Evolutionary conservation across 2,329 filamentous ascomycete genomes (phyloP).

Genomic region (Venturia pyrina): DNA sequence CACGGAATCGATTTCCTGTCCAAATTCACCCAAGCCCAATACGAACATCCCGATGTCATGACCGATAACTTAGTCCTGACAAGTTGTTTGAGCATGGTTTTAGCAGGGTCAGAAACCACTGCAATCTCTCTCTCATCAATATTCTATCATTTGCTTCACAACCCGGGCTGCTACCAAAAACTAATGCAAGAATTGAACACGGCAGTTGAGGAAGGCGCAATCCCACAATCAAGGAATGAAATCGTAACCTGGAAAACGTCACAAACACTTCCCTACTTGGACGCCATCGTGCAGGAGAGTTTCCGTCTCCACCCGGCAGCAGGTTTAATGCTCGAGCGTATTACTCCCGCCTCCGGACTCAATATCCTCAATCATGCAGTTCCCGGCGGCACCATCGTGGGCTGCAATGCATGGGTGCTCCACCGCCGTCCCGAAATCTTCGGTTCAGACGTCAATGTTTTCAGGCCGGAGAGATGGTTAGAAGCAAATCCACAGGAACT

Average conservation of each 20-base stretch:
- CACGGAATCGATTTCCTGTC: constrained; percentile 52
- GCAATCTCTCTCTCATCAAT: constrained; percentile 60
- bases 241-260: constrained; percentile 60
- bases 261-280: constrained; percentile 63
- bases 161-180: constrained; percentile 44
- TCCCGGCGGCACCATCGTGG: constrained; percentile 62
- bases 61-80: constrained; percentile 58
- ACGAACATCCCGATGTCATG: constrained; percentile 62
- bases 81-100: constrained; percentile 60
- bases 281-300: constrained; percentile 68
- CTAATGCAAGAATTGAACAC: constrained; percentile 54
- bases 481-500: constrained; percentile 45
- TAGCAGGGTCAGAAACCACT: constrained; percentile 71
- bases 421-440: constrained; percentile 60
- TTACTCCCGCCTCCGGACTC: constrained; percentile 55
- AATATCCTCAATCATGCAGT: constrained; percentile 54
- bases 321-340: constrained; percentile 61
- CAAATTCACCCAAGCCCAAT: constrained; percentile 61
- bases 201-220: constrained; percentile 41
- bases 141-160: constrained; percentile 64
- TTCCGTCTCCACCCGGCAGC: constrained; percentile 68
- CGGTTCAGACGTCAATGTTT: constrained; percentile 55
- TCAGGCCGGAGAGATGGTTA: constrained; percentile 58
- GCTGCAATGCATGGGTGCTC: constrained; percentile 65
- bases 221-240: constrained; percentile 36